These are phyloP conservation scores for Mucor velutinosus DNA, from an alignment of 371 early-diverging fungal genomes.

Conservation along the genomic window DNA sequence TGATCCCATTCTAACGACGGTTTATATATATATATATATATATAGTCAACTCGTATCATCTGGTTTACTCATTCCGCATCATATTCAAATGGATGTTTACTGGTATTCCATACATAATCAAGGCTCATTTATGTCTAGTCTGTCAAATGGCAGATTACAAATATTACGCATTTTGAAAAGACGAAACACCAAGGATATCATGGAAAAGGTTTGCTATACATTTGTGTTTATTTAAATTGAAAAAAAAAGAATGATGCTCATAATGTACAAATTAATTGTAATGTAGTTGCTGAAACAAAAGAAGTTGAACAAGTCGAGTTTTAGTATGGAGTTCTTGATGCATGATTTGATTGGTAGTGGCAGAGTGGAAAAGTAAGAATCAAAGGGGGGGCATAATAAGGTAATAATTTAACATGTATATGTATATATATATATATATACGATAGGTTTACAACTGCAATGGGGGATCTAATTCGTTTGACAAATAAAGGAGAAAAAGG, in stretches of 20 bases:
- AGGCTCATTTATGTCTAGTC: slow-evolving; percentile 26
- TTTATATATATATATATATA: not conserved
- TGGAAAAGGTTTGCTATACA: slow-evolving; percentile 17
- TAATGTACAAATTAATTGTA: slow-evolving; percentile 1
- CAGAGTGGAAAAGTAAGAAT: slow-evolving; percentile 27
- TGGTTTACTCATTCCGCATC: slow-evolving; percentile 24
- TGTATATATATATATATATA: not conserved
- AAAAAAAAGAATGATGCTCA: not conserved
- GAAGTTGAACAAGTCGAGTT: slow-evolving; percentile 15
- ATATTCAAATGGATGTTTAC: slow-evolving; percentile 8
- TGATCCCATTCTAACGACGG: not conserved
- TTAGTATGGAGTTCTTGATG: slow-evolving; percentile 23
- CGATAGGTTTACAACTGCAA: slow-evolving; percentile 13
- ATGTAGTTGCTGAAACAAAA: slow-evolving; percentile 25
- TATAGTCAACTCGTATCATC: slow-evolving; percentile 16
- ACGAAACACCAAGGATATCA: slow-evolving; percentile 23
- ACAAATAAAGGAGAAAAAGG: slow-evolving; percentile 20
- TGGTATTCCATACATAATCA: slow-evolving; percentile 28
- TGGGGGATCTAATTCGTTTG: slow-evolving; percentile 21
- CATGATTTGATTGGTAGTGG: slow-evolving; percentile 34
- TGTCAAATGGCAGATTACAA: slow-evolving; percentile 18
- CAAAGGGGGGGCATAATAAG: not conserved
- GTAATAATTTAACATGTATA: not conserved
- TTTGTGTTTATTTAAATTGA: not conserved
- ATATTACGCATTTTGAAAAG: slow-evolving; percentile 22